These are phyloP conservation scores for Flaveria sonorensis DNA, from an alignment of 129 eudicot genomes.

Conservation along the genomic window DNA sequence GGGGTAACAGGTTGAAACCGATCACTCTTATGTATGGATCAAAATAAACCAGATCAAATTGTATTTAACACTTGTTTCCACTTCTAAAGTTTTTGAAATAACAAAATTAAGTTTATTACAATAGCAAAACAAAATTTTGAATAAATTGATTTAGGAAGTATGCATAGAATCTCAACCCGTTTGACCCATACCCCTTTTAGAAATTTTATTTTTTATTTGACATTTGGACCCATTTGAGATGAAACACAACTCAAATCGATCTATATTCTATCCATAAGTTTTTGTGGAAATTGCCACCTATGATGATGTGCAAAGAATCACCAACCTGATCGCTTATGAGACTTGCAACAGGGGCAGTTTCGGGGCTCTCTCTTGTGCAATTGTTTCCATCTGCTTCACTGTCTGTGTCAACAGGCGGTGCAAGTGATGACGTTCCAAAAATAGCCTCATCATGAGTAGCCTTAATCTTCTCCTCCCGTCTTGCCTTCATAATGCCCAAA, in stretches of 20 bases:
- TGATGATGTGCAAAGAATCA: slow-evolving; percentile 6
- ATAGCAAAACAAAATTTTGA: background rate
- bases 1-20: background rate
- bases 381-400: slow-evolving; percentile 52
- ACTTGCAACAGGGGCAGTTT: slow-evolving; percentile 51
- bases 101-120: background rate
- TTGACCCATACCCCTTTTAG: background rate
- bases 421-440: slow-evolving; percentile 71
- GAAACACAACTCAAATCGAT: background rate
- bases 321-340: slow-evolving; percentile 80
- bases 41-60: background rate
- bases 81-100: background rate
- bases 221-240: background rate
- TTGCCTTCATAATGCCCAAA: slow-evolving; percentile 54
- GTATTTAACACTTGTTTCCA: background rate
- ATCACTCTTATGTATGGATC: background rate
- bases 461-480: slow-evolving; percentile 69
- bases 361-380: slow-evolving; percentile 32
- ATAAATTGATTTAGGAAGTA: background rate
- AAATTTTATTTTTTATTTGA: background rate
- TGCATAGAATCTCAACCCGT: background rate
- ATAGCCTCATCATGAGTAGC: slow-evolving; percentile 95
- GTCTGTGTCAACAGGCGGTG: slow-evolving; percentile 54
- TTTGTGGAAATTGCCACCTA: background rate
- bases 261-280: background rate